Conservation (phyloP, 768 basidiomycete genomes). For the Suillus bovinus region DNA sequence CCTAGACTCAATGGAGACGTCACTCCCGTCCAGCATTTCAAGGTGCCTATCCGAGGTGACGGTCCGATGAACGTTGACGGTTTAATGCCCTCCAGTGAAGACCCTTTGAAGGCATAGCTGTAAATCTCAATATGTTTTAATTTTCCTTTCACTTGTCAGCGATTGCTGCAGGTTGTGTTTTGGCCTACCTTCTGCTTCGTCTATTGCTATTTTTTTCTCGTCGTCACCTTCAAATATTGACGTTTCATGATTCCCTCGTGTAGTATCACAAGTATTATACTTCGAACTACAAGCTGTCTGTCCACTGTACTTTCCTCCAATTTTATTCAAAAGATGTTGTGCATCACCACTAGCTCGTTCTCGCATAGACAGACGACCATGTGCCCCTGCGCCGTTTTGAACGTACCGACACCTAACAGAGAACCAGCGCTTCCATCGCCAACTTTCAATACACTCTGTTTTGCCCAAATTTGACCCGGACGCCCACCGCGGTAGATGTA, state of each 20-base stretch:
- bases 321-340: constrained; percentile 30
- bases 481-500: constrained; percentile 76
- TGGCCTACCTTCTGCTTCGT: constrained; percentile 25
- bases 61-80: constrained; percentile 59
- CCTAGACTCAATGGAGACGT: constrained; percentile 48
- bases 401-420: constrained; percentile 70
- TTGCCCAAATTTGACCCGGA: constrained; percentile 59
- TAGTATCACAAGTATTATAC: constrained; percentile 39
- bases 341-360: constrained; percentile 66
- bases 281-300: constrained; percentile 34
- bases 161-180: constrained; percentile 16
- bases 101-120: constrained; percentile 45
- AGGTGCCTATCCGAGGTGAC: constrained; percentile 53
- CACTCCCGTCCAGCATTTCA: constrained; percentile 48
- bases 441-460: constrained; percentile 80
- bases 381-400: constrained; percentile 37
- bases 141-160: constrained; percentile 1
- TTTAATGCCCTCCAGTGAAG: constrained; percentile 65
- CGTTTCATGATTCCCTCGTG: constrained; percentile 36
- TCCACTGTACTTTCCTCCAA: constrained; percentile 32
- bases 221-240: constrained; percentile 28
- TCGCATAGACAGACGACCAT: constrained; percentile 77
- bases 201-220: constrained; percentile 35
- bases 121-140: background rate
- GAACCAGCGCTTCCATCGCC: constrained; percentile 71